Conservation (phyloP, 2,329 filamentous ascomycete genomes). For the Elsinoe batatas region DNA sequence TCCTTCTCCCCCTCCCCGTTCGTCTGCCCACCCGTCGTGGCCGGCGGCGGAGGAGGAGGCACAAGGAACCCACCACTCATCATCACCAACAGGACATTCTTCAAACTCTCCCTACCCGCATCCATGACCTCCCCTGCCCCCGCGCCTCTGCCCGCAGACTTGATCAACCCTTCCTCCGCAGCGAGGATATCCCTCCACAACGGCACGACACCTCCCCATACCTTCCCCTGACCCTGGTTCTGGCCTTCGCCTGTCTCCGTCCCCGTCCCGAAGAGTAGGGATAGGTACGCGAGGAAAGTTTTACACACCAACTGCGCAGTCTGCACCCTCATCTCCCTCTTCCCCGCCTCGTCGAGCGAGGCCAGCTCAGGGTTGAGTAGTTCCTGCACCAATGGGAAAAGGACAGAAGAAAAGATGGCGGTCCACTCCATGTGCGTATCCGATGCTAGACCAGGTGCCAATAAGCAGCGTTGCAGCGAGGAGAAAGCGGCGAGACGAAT, state of each 20-base stretch:
- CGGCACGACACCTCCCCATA: conserved; percentile 81
- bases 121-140: conserved; percentile 37
- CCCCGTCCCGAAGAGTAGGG: conserved; percentile 53
- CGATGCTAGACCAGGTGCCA: conserved; percentile 76
- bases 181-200: conserved; percentile 88
- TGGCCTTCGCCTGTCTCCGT: too few relatives aligned
- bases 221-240: conserved; percentile 28
- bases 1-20: conserved; percentile 18
- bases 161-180: conserved; percentile 92
- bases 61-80: conserved; percentile 76
- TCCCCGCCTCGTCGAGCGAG: conserved; percentile 78
- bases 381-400: conserved; percentile 81
- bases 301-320: conserved; percentile 86
- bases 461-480: conserved; percentile 71
- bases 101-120: conserved; percentile 87
- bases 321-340: conserved; percentile 91
- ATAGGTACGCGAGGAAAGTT: conserved; percentile 89
- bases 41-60: conserved; percentile 39
- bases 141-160: conserved; percentile 29
- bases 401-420: conserved; percentile 83
- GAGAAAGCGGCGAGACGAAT: conserved; percentile 82
- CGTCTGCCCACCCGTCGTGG: conserved; percentile 28
- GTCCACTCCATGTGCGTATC: conserved; percentile 77
- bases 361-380: conserved; percentile 92
- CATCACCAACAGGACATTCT: conserved; percentile 95